Evolutionary conservation across 306 rosid genomes (phyloP), one percentile per base, ranked within the genome.

Genomic region (Myrica gale): DNA sequence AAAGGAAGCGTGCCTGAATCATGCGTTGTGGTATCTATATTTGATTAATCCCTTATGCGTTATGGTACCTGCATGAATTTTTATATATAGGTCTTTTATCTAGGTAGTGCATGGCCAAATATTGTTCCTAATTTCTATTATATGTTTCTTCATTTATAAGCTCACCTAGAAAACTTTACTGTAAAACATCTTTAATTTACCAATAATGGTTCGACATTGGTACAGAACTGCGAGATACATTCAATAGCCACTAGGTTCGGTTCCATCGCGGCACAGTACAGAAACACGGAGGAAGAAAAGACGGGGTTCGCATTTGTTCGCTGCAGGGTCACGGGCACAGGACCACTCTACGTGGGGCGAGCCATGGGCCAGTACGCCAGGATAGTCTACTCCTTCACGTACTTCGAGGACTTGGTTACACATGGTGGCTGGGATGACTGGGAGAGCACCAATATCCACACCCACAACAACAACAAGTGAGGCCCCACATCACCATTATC

Each of bases 381-480:
- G 74, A 90, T 93, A 7, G 92, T 93, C 39, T 93, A 87, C 58
- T 72, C 97, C 2, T 86, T 72, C 77, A 88, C 98, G 1, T 91
- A 84, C 78, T 93, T 91, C 20, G 97, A 83, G n/a, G 68, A 91
- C 60, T 76, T 91, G 0, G 87, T 93, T 20, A 91, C 97, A 3
- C 88, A 63, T 54, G 93, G 96, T 4, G 98, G 91, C 67, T 93
- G 97, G 98, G 94, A 89, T 68, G 96, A 89, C 68, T 89, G 97
- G 92, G 88, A 82, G 37, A 32, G 37, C 37, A 32, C 37, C 37
- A 32, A 32, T 32, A 32, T 32, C 84, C 88, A 85, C 68, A 79
- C 66, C 6, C 20, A 83, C 80, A 82, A 88, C 82, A 80, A 82
- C 46, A 87, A 79, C 90, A 85, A 84, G 92, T 90, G 81, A 62